Conservation (phyloP, 768 basidiomycete genomes). For the Amanita thiersii region DNA sequence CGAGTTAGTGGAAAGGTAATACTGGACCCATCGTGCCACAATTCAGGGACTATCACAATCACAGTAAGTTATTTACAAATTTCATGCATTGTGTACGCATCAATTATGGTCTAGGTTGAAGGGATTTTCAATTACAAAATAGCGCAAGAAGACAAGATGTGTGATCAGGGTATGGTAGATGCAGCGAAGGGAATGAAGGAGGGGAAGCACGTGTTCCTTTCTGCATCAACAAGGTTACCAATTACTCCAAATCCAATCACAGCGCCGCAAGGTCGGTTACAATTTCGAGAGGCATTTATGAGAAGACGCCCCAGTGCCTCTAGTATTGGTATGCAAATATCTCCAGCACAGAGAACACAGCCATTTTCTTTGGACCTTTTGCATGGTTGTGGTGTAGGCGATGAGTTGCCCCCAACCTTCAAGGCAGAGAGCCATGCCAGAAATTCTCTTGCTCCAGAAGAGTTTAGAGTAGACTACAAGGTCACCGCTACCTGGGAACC, state of each 20-base stretch:
- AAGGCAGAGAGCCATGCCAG: conserved; percentile 20
- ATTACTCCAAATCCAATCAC: conserved; percentile 26
- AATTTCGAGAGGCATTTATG: conserved; percentile 35
- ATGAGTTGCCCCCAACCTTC: conserved; percentile 59
- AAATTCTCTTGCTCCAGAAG: conserved; percentile 17
- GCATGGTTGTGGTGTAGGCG: conserved; percentile 35
- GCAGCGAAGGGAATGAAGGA: conserved; percentile 12
- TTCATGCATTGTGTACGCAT: conserved; percentile 2
- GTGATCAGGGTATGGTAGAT: not conserved
- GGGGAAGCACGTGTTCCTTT: conserved; percentile 42
- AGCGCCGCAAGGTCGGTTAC: conserved; percentile 21
- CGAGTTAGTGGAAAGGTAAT: conserved; percentile 51
- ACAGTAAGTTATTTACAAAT: conserved; percentile 31
- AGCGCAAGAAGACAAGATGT: conserved; percentile 18
- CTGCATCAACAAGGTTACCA: conserved; percentile 33
- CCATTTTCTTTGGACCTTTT: conserved; percentile 54
- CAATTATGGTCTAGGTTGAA: conserved; percentile 39
- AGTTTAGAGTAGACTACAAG: conserved; percentile 42
- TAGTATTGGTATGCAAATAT: conserved; percentile 23
- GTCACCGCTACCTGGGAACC: conserved; percentile 55
- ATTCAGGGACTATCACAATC: conserved; percentile 49
- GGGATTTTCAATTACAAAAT: conserved; percentile 45
- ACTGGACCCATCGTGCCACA: conserved; percentile 43
- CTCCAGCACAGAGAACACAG: conserved; percentile 30
- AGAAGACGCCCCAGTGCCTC: conserved; percentile 38